Evolutionary conservation across 2,329 filamentous ascomycete genomes (phyloP), one percentile per base, ranked within the genome.

Genomic region (Daldinia eschscholtzii): DNA sequence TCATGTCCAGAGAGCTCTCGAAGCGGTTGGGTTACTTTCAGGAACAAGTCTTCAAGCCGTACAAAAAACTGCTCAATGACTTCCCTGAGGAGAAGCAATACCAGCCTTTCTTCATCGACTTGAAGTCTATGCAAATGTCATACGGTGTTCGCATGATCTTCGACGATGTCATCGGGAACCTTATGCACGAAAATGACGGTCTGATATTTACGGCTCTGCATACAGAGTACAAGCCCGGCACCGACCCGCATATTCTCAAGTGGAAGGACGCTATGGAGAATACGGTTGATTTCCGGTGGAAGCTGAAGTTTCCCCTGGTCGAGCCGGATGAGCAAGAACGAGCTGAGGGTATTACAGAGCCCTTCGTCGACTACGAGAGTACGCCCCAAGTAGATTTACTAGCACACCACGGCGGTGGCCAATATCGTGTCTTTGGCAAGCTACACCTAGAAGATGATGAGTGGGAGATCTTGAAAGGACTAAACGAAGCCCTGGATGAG

Each of bases 231-330:
- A 91, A 91, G 74, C 91, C 92, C 72, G 96, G 96, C 73, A 99
- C 96, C 12, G 96, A 99, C 80, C 88, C 89, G 57, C 91, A 97
- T 79, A 99, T 98, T 70, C 84, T 99, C 42, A 99, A 99, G 80
- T 99, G 96, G 96, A 99, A 99, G 81, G 94, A 95, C 0, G 93
- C 93, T 3, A 86, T 93, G 72, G 96, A 99, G 80, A 99, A 99
- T 82, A 97, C 94, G 0, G 89, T 99, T 73, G 96, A 99, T 79
- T 98, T 97, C 79, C 88, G 92, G 46, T 86, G 98, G 74, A 88
- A 88, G 58, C 86, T 99, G 48, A 85, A 87, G 12, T 98, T 98
- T 76, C 92, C 92, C 0, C 77, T 84, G 0, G 84, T 91, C n/a
- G 87, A 92, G 66, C 91, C 91, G 0, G 88, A 91, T 75, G 86